These are phyloP conservation scores for Fusarium haematococcum DNA, from an alignment of 2,329 filamentous ascomycete species.

Conservation along the genomic window DNA sequence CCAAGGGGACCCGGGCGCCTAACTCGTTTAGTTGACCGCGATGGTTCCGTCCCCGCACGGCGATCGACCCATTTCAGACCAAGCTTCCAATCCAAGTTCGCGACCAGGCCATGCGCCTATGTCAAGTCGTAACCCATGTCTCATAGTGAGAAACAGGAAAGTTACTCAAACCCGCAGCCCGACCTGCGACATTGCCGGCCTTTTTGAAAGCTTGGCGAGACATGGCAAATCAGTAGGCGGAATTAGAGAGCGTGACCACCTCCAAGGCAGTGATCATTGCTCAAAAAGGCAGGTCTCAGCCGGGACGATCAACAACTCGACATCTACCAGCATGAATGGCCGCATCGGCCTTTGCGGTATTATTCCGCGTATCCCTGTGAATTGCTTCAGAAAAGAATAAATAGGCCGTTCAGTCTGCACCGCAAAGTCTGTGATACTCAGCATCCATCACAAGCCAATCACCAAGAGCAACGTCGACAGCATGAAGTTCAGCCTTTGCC, in stretches of 20 bases:
- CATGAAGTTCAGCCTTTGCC: slow-evolving; percentile 49
- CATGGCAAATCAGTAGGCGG: slow-evolving; percentile 22
- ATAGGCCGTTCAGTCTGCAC: slow-evolving; percentile 1
- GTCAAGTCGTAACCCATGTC: slow-evolving; percentile 18
- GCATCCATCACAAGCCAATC: background rate
- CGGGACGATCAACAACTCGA: background rate
- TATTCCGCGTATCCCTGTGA: background rate
- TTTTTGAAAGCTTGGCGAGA: background rate
- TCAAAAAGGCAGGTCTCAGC: slow-evolving; percentile 25
- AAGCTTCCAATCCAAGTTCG: slow-evolving; percentile 24
- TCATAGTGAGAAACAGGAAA: slow-evolving; percentile 9
- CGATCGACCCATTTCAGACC: background rate
- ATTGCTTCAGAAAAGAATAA: slow-evolving; percentile 8
- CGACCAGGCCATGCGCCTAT: slow-evolving; percentile 10
- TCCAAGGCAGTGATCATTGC: slow-evolving; percentile 26
- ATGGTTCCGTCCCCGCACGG: slow-evolving; percentile 25
- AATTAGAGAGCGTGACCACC: slow-evolving; percentile 21
- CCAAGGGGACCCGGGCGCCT: background rate
- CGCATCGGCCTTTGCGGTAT: background rate
- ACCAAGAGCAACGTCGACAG: background rate
- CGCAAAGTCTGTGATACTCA: background rate
- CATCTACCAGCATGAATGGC: background rate
- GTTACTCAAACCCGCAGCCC: background rate
- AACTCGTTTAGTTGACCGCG: slow-evolving; percentile 2
- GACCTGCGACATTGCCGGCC: background rate